phyloP scores from a whole-genome alignment of 176 grass and related monocot genomes.

The Ampelocalamus luodianensis region DNA sequence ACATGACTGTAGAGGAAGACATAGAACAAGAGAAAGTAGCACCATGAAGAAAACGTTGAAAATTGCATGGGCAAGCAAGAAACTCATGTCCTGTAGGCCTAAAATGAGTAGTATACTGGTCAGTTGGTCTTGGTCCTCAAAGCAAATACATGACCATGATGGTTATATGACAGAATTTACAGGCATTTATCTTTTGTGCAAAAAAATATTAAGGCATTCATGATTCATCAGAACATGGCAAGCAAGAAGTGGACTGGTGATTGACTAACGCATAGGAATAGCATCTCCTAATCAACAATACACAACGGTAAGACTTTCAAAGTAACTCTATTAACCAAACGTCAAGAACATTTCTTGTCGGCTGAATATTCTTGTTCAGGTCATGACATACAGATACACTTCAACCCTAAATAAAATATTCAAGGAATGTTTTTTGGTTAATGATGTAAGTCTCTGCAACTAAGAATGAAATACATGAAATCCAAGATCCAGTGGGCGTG shows the following conservation, averaged over 20 bases:
- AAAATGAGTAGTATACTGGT: background rate
- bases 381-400: conserved; percentile 17
- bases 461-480: background rate
- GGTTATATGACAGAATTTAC: background rate
- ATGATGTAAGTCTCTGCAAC: background rate
- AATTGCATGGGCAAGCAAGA: background rate
- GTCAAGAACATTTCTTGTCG: background rate
- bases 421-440: background rate
- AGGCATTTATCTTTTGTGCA: background rate
- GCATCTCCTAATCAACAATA: background rate
- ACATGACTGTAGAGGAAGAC: background rate
- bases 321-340: background rate
- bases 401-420: background rate
- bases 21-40: background rate
- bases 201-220: background rate
- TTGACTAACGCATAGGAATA: background rate
- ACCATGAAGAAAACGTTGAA: background rate
- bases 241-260: background rate
- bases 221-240: background rate
- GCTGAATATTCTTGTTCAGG: conserved; percentile 8
- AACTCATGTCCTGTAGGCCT: background rate
- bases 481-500: conserved; percentile 42
- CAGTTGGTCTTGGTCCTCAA: background rate
- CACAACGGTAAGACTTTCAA: background rate
- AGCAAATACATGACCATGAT: background rate